Evolutionary conservation across 2,329 filamentous ascomycete genomes (phyloP), one percentile per base, ranked within the genome.

Genomic region (Macroventuria anomochaeta): DNA sequence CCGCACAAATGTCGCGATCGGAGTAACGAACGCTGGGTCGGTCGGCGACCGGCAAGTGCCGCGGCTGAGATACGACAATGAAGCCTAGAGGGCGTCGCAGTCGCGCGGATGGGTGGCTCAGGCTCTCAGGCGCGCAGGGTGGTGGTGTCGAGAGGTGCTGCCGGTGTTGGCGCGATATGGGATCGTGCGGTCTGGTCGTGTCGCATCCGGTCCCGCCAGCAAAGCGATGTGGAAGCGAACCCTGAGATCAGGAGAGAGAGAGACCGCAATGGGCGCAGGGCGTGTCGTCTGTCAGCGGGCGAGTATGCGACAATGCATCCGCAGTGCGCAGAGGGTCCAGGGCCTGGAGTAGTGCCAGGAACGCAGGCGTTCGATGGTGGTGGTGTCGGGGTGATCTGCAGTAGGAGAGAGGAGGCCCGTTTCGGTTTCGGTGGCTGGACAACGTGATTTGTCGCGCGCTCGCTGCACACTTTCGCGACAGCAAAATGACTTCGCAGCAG

Each of bases 141-240:
- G 34, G 53, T 49, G 57, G 38, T 49, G 55, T 50, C 39, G 55
- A 51, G 52, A 57, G 41, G 53, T 59, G 61, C 55, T 42, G 58
- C 57, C 32, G 52, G 56, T 54, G 56, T 57, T 59, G 64, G 64
- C 62, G 67, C 65, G 61, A 64, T 55, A 61, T 61, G 61, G 64
- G 55, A 63, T 59, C 49, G 54, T 59, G 62, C 60, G 46, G 63
- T 58, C 58, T 59, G 39, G 55, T 64, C 64, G 61, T 71, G 68
- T 71, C 70, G 71, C 71, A 73, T 72, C 60, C 64, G 51, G 70
- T 65, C 63, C 61, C 64, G 63, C 60, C 59, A 65, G 63, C 58
- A 56, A 57, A 62, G 62, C 58, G 55, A 57, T 59, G 61, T 62
- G 59, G 58, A 53, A 55, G 53, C 40, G 51, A 43, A 57, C 48